Evolutionary conservation across 495 filamentous ascomycete species (phyloP).

Genomic region (Penicillium tannophilum): DNA sequence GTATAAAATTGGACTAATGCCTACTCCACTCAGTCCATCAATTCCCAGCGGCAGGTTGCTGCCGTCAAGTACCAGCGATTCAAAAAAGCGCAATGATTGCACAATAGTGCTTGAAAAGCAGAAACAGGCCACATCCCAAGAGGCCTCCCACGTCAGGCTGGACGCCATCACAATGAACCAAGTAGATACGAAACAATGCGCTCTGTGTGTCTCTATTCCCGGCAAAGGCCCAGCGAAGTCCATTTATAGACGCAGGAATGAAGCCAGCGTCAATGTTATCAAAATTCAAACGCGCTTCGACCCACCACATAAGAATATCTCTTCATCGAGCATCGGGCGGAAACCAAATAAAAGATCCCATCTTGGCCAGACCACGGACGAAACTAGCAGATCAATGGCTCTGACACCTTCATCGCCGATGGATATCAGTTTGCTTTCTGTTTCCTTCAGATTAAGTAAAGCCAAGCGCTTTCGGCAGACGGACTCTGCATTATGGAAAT

Average conservation of each 20-base stretch:
- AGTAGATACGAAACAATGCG: background rate
- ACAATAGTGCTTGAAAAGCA: background rate
- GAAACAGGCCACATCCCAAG: background rate
- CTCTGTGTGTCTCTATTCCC: background rate
- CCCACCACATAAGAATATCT: background rate
- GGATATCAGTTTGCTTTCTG: constrained; percentile 8
- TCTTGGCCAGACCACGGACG: background rate
- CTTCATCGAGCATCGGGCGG: background rate
- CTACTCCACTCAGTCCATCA: no score
- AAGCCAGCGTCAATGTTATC: background rate
- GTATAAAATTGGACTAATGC: no score
- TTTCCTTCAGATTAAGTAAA: constrained; percentile 8
- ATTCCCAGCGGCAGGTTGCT: no score
- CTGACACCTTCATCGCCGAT: background rate
- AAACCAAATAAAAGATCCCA: background rate
- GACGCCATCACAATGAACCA: background rate
- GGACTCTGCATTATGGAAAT: constrained; percentile 1
- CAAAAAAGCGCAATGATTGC: background rate
- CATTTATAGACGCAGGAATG: background rate
- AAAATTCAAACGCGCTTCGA: background rate
- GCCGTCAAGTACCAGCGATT: background rate
- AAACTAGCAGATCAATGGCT: background rate
- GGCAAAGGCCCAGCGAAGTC: background rate
- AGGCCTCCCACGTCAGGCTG: background rate
- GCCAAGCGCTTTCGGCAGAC: constrained; percentile 3